Percentiles rank a stretch among this genome's conserved stretches.
Evolutionary conservation across 495 filamentous ascomycete species (phyloP).

Genomic region (Lophium mytilinum): DNA sequence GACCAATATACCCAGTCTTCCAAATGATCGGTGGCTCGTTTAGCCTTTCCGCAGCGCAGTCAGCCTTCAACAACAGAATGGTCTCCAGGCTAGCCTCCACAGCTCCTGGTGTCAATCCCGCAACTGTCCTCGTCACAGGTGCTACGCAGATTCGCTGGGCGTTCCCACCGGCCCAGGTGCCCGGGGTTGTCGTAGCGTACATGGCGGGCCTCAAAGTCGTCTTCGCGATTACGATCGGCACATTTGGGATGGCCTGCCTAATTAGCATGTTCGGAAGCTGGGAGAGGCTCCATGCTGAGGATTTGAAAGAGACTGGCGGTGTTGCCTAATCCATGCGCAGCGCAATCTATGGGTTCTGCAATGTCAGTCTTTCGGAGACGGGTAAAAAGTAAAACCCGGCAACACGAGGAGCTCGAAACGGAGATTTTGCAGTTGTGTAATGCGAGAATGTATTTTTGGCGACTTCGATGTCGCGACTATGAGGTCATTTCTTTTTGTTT

Average conservation of each 20-base stretch:
- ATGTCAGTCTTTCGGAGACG: no score
- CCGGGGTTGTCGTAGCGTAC: not conserved
- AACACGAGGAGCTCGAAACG: no score
- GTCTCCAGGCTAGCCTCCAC: not conserved
- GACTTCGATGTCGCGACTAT: no score
- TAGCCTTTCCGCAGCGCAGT: not conserved
- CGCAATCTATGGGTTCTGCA: no score
- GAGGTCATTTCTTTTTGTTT: no score
- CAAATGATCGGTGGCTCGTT: slow-evolving; percentile 1
- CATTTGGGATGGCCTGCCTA: not conserved
- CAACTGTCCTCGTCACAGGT: not conserved
- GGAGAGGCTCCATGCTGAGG: not conserved
- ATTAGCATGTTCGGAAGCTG: not conserved
- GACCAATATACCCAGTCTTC: not conserved
- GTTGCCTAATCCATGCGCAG: no score
- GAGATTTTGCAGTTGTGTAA: no score
- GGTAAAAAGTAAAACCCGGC: no score
- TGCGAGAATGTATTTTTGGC: no score
- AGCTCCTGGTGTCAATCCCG: not conserved
- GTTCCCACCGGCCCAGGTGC: not conserved
- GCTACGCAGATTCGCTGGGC: not conserved
- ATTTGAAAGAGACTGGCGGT: no score
- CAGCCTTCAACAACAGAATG: slow-evolving; percentile 1
- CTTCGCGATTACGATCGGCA: not conserved
- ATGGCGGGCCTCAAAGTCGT: not conserved